A percentile compares a stretch with the other conserved stretches of the same genome.
Conservation (phyloP, 192 early-diverging fungal species). For the Dissophora globulifera region DNA sequence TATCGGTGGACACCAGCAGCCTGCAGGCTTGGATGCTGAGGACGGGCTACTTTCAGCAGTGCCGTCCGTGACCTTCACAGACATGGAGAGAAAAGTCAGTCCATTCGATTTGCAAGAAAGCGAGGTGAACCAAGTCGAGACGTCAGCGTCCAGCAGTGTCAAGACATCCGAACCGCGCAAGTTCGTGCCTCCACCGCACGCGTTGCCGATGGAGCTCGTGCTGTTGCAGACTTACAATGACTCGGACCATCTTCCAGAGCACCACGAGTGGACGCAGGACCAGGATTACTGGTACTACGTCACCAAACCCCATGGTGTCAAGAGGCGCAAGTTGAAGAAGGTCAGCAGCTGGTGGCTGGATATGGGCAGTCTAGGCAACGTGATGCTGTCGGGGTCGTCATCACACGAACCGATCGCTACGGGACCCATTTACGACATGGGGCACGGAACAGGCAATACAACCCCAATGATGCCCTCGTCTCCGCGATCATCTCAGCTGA, state of each 20-base stretch:
- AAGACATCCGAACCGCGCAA: not conserved
- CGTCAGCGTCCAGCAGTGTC: not conserved
- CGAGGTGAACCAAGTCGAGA: constrained; percentile 23
- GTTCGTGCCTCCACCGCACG: constrained; percentile 42
- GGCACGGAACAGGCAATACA: constrained; percentile 18
- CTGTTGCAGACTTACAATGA: constrained; percentile 51
- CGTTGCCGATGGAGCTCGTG: constrained; percentile 46
- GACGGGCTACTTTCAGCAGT: not conserved
- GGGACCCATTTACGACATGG: constrained; percentile 42
- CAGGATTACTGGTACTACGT: constrained; percentile 50
- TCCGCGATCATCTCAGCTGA: constrained; percentile 36
- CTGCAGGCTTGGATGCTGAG: too few relatives aligned
- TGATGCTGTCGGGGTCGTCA: constrained; percentile 16
- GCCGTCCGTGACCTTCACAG: not conserved
- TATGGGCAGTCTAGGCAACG: constrained; percentile 31
- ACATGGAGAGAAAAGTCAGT: constrained; percentile 15
- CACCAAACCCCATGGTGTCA: constrained; percentile 47
- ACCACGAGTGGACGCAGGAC: constrained; percentile 51
- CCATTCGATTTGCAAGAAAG: constrained; percentile 38
- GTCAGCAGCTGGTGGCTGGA: constrained; percentile 54
- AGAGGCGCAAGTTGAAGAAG: constrained; percentile 47
- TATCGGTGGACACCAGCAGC: too few relatives aligned
- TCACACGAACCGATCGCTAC: constrained; percentile 41
- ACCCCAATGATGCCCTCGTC: constrained; percentile 18
- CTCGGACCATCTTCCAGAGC: constrained; percentile 50